These are phyloP conservation scores for Epicoccum nigrum DNA, from an alignment of 2,329 filamentous ascomycete species.

Conservation along the genomic window DNA sequence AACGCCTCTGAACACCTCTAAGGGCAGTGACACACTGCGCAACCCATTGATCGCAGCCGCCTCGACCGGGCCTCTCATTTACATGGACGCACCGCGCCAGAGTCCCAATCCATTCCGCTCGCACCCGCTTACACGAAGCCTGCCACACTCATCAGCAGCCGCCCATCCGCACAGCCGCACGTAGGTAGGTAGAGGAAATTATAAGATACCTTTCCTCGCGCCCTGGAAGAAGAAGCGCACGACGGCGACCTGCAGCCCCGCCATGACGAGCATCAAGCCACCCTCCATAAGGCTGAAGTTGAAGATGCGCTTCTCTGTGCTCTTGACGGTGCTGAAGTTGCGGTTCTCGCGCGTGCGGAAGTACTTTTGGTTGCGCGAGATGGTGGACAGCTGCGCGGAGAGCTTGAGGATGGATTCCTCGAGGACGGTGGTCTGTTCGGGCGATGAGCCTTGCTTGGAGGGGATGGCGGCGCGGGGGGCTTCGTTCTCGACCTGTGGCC, in stretches of 20 bases:
- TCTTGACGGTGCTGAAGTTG: constrained; percentile 97
- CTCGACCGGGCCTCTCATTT: too few species aligned
- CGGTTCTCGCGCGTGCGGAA: constrained; percentile 98
- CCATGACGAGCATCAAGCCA: constrained; percentile 91
- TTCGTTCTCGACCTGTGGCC: constrained; percentile 89
- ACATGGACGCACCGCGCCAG: too few species aligned
- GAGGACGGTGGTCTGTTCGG: constrained; percentile 85
- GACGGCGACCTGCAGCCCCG: constrained; percentile 93
- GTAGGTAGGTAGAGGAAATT: constrained; percentile 1
- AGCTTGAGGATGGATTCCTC: constrained; percentile 97
- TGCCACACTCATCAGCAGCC: constrained; percentile 23
- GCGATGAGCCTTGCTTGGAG: constrained; percentile 83
- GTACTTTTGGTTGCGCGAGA: constrained; percentile 97
- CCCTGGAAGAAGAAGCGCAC: constrained; percentile 99
- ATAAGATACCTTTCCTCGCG: constrained; percentile 64
- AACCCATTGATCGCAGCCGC: too few species aligned
- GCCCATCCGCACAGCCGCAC: neutral
- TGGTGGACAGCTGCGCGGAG: constrained; percentile 88
- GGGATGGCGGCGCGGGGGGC: constrained; percentile 74
- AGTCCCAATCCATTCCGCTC: too few species aligned
- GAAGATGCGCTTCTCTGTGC: constrained; percentile 93
- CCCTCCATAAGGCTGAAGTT: constrained; percentile 97
- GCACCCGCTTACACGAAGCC: too few species aligned
- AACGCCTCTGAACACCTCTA: too few species aligned
- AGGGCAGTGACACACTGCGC: too few species aligned